These are phyloP conservation scores for Chrysochromulina parva DNA, from an alignment of 78 protist species.

Conservation along the genomic window DNA sequence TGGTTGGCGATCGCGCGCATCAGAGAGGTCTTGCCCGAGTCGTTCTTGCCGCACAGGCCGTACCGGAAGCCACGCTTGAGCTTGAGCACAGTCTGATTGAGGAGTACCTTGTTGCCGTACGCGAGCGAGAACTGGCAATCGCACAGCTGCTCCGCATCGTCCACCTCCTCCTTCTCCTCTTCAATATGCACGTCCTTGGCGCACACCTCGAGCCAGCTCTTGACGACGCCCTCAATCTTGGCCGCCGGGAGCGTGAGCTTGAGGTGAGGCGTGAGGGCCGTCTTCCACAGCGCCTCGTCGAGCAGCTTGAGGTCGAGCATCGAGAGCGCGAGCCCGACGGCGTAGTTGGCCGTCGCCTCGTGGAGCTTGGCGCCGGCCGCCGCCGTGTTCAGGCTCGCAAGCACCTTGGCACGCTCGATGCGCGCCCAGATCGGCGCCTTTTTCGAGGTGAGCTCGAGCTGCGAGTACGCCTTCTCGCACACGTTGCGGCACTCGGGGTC, in stretches of 20 bases:
- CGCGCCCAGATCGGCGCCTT: neutral
- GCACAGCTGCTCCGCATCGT: conserved; percentile 75
- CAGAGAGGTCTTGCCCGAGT: conserved; percentile 65
- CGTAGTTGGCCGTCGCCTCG: neutral
- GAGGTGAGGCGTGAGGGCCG: neutral
- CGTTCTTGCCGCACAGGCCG: conserved; percentile 67
- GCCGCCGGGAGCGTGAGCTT: neutral
- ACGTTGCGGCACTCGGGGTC: conserved; percentile 76
- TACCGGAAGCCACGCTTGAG: conserved; percentile 55
- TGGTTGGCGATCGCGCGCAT: conserved; percentile 51
- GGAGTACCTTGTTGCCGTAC: conserved; percentile 69
- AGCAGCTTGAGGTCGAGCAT: neutral
- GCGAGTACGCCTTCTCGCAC: conserved; percentile 31
- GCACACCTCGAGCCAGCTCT: neutral
- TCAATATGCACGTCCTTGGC: neutral
- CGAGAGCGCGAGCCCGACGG: neutral
- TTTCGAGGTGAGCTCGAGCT: neutral
- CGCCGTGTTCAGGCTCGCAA: neutral
- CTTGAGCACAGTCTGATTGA: conserved; percentile 58
- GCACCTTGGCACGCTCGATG: neutral
- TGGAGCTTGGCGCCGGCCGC: neutral
- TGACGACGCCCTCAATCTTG: neutral
- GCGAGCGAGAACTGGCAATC: conserved; percentile 69
- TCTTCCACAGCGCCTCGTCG: neutral
- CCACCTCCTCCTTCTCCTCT: conserved; percentile 46